Evolutionary conservation across 345 rosid species (phyloP).

Genomic region (Ricinus communis): DNA sequence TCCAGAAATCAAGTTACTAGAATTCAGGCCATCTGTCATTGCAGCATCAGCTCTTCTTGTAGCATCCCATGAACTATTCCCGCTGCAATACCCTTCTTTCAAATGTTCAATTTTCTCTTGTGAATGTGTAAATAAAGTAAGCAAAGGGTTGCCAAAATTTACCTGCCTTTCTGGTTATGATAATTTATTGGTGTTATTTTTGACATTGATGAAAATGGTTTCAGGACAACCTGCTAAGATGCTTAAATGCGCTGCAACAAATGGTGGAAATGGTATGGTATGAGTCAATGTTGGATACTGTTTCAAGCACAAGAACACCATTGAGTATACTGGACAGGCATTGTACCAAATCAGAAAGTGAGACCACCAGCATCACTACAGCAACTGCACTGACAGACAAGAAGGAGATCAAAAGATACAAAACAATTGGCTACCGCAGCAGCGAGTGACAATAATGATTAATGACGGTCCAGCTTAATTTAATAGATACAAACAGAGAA

Average conservation of each 20-base stretch:
- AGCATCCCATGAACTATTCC: constrained; percentile 54
- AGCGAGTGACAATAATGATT: constrained; percentile 11
- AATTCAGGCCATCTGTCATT: constrained; percentile 60
- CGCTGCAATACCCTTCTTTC: constrained; percentile 45
- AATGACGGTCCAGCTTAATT: constrained; percentile 14
- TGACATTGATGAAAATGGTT: background rate
- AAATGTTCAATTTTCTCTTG: constrained; percentile 36
- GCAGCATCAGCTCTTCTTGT: constrained; percentile 62
- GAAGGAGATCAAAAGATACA: constrained; percentile 34
- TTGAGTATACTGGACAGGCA: constrained; percentile 42
- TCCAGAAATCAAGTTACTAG: constrained; percentile 50
- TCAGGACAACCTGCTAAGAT: constrained; percentile 46
- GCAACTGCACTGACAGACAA: constrained; percentile 14
- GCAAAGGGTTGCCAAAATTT: background rate
- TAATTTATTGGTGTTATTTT: background rate
- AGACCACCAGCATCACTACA: constrained; percentile 23
- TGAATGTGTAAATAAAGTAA: constrained; percentile 45
- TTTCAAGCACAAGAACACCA: constrained; percentile 48
- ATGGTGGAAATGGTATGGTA: constrained; percentile 32
- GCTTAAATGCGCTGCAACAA: constrained; percentile 44
- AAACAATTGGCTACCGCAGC: constrained; percentile 21
- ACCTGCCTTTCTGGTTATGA: background rate
- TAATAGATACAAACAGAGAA: constrained; percentile 27
- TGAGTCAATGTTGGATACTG: constrained; percentile 23
- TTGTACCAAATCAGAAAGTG: constrained; percentile 36